Percentiles rank a stretch among this genome's conserved stretches.
These are phyloP conservation scores for Aspergillus aculeatinus DNA, from an alignment of 2,329 filamentous ascomycete species.

Conservation along the genomic window DNA sequence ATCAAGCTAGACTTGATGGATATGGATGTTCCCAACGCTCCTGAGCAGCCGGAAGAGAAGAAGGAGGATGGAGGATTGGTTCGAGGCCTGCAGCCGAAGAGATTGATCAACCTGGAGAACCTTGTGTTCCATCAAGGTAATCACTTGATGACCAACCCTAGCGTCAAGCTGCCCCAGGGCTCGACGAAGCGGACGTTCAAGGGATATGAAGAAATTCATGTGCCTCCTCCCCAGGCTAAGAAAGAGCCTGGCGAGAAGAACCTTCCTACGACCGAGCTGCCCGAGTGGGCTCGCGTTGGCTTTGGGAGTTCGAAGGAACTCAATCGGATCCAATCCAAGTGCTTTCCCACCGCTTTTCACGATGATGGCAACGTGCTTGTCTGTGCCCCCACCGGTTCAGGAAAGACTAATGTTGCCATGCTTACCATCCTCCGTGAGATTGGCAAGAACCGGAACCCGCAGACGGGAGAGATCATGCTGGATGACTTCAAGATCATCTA, in stretches of 20 bases:
- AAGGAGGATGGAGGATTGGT: constrained; percentile 66
- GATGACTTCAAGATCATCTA: constrained; percentile 99
- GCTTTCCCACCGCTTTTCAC: constrained; percentile 84
- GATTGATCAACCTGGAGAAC: constrained; percentile 90
- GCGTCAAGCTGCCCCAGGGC: constrained; percentile 87
- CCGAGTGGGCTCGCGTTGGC: constrained; percentile 84
- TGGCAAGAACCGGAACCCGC: constrained; percentile 85
- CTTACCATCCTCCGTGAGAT: constrained; percentile 93
- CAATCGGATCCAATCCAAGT: constrained; percentile 94
- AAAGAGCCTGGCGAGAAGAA: constrained; percentile 76
- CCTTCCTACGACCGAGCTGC: constrained; percentile 82
- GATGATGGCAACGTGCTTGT: constrained; percentile 97
- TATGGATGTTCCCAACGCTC: constrained; percentile 69
- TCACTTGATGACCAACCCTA: constrained; percentile 98
- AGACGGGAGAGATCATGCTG: constrained; percentile 90
- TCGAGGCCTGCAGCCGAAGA: constrained; percentile 81
- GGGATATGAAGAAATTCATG: constrained; percentile 97
- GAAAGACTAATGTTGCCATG: constrained; percentile 99
- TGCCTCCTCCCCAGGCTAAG: constrained; percentile 86
- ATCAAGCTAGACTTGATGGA: constrained; percentile 86
- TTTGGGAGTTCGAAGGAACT: constrained; percentile 84
- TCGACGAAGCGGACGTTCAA: constrained; percentile 96
- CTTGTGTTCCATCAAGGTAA: constrained; percentile 97
- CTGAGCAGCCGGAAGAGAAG: constrained; percentile 53
- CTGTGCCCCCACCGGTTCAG: constrained; percentile 93